Evolutionary conservation across 2,329 filamentous ascomycete species (phyloP).

Genomic region (Calonectria multiphialidica): DNA sequence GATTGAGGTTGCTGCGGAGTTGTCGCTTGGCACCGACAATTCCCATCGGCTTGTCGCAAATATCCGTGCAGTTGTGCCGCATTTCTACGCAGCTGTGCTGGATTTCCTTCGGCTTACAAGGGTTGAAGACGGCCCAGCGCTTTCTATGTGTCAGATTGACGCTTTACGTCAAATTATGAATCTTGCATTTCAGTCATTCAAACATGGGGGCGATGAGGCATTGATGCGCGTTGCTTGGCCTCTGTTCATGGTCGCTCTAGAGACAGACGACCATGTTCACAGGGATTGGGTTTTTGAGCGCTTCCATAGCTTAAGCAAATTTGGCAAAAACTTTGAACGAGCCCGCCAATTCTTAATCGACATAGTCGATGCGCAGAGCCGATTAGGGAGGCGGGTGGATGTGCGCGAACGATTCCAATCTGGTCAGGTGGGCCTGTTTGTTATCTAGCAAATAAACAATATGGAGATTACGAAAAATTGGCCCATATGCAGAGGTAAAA

Average conservation of each 20-base stretch:
- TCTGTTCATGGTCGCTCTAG: slow-evolving; percentile 50
- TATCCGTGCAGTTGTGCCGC: slow-evolving; percentile 49
- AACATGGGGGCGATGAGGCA: slow-evolving; percentile 47
- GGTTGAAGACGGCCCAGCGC: neutral
- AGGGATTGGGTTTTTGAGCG: slow-evolving; percentile 49
- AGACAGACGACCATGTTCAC: slow-evolving; percentile 48
- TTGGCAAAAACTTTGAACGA: slow-evolving; percentile 49
- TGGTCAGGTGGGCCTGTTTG: slow-evolving; percentile 32
- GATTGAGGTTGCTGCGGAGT: slow-evolving; percentile 41
- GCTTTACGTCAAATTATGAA: slow-evolving; percentile 39
- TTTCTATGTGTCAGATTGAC: slow-evolving; percentile 4
- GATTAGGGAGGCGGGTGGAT: slow-evolving; percentile 24
- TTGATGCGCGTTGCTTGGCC: slow-evolving; percentile 49
- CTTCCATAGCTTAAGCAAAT: slow-evolving; percentile 44
- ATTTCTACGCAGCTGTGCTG: slow-evolving; percentile 50
- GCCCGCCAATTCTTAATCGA: slow-evolving; percentile 44
- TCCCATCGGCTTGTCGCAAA: slow-evolving; percentile 48
- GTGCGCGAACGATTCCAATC: slow-evolving; percentile 32
- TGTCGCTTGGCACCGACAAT: slow-evolving; percentile 40
- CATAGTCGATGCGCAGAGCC: slow-evolving; percentile 35
- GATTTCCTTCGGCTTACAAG: slow-evolving; percentile 36
- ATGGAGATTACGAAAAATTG: neutral
- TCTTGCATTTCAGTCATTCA: slow-evolving; percentile 48
- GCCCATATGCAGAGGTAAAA: neutral
- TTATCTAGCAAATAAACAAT: slow-evolving; percentile 29